phyloP scores from a whole-genome alignment of 2,329 filamentous ascomycete species.

The Phaeomoniella chlamydospora region DNA sequence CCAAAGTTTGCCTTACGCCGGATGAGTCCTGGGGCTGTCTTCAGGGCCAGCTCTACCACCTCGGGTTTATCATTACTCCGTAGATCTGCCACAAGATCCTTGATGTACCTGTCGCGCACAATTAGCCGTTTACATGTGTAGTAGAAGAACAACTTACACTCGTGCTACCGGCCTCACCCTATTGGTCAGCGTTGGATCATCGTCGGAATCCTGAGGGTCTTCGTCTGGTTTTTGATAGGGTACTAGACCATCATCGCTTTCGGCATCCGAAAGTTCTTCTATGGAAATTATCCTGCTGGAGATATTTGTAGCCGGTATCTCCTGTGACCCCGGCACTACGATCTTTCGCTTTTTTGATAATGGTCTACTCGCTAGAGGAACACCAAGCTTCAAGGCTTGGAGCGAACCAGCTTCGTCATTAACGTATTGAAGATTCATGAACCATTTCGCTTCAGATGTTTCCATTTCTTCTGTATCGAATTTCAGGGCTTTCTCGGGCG shows the following conservation, averaged over 20 bases:
- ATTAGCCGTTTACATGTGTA: constrained; percentile 8
- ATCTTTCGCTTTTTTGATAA: constrained; percentile 5
- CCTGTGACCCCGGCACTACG: constrained; percentile 3
- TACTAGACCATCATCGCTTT: constrained; percentile 42
- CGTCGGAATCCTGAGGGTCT: constrained; percentile 81
- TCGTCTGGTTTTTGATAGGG: constrained; percentile 77
- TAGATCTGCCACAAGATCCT: constrained; percentile 59
- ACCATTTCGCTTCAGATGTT: constrained; percentile 59
- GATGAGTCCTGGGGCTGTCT: constrained; percentile 65
- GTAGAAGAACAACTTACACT: constrained; percentile 36
- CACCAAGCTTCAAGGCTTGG: constrained; percentile 28
- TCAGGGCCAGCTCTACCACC: constrained; percentile 63
- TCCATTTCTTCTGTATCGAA: constrained; percentile 74
- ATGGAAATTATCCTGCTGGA: constrained; percentile 35
- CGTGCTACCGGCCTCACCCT: constrained; percentile 72
- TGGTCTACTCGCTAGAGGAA: constrained; percentile 9
- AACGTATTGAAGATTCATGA: constrained; percentile 49
- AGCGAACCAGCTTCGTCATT: constrained; percentile 49
- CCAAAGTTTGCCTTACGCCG: constrained; percentile 80
- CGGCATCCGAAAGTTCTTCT: constrained; percentile 49
- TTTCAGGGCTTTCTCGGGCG: constrained; percentile 55
- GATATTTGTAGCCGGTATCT: constrained; percentile 7
- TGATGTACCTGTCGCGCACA: constrained; percentile 46
- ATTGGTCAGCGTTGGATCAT: constrained; percentile 76
- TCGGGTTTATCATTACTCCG: constrained; percentile 77